These are phyloP conservation scores for Annulohypoxylon moriforme DNA, from an alignment of 495 filamentous ascomycete genomes.

Conservation along the genomic window DNA sequence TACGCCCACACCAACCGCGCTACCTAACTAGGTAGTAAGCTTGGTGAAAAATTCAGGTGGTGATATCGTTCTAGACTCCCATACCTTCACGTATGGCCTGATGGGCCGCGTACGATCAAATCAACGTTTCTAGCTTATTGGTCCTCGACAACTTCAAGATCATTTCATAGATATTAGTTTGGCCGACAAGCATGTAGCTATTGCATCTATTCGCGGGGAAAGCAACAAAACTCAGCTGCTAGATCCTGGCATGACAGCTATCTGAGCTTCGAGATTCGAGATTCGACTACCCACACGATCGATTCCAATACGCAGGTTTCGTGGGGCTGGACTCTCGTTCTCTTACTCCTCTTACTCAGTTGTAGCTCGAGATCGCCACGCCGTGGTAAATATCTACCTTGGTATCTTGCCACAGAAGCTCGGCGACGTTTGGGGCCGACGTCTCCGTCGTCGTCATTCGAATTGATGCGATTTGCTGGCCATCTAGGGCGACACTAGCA, in stretches of 20 bases:
- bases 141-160: constrained; percentile 16
- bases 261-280: constrained; percentile 3
- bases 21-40: not conserved
- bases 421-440: constrained; percentile 10
- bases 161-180: constrained; percentile 22
- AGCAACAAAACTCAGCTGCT: constrained; percentile 6
- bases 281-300: not conserved
- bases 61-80: constrained; percentile 19
- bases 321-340: not conserved
- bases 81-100: constrained; percentile 22
- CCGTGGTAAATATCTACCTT: not conserved
- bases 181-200: constrained; percentile 11
- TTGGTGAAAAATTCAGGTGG: constrained; percentile 6
- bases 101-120: constrained; percentile 15
- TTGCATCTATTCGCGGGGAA: constrained; percentile 21
- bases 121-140: constrained; percentile 21
- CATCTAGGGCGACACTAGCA: constrained; percentile 23
- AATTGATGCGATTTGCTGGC: constrained; percentile 22
- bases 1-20: constrained; percentile 15
- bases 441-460: not conserved
- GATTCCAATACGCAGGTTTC: not conserved
- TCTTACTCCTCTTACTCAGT: not conserved
- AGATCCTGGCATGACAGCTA: constrained; percentile 20
- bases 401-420: constrained; percentile 1
- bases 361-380: not conserved